Percentiles rank a stretch among this genome's conserved stretches.
These are phyloP conservation scores for Suhomyces bolitotheri DNA, from an alignment of 1,139 yeast genomes.

Conservation along the genomic window DNA sequence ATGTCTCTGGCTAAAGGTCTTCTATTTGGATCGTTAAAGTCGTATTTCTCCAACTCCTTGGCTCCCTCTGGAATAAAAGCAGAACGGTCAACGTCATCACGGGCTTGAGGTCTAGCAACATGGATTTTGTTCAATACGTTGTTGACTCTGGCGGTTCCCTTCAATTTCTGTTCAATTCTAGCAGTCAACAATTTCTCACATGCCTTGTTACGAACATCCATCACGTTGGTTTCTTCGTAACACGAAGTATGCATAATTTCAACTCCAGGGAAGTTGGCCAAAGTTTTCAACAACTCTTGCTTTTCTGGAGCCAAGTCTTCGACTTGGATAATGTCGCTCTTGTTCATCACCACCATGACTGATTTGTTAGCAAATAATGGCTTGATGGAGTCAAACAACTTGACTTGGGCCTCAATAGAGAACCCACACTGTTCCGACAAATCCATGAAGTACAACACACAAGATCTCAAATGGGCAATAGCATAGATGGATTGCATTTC, in stretches of 20 bases:
- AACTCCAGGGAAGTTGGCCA: constrained; percentile 70
- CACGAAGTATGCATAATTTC: constrained; percentile 94
- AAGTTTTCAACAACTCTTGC: constrained; percentile 66
- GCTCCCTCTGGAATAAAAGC: constrained; percentile 82
- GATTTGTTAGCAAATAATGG: constrained; percentile 96
- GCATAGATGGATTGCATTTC: constrained; percentile 99
- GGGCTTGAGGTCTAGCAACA: constrained; percentile 83
- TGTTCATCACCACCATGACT: constrained; percentile 92
- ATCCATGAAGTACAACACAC: constrained; percentile 97
- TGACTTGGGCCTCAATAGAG: constrained; percentile 95
- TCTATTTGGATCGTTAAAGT: constrained; percentile 78
- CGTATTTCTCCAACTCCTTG: constrained; percentile 61
- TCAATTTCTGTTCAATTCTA: constrained; percentile 94
- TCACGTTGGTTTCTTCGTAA: constrained; percentile 89
- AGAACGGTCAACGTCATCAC: constrained; percentile 82
- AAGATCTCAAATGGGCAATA: constrained; percentile 95
- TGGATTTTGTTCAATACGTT: constrained; percentile 93
- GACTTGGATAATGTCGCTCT: constrained; percentile 82
- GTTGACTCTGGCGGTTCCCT: constrained; percentile 86
- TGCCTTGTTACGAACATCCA: constrained; percentile 95
- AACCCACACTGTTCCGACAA: constrained; percentile 98
- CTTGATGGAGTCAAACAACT: constrained; percentile 92
- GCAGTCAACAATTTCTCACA: constrained; percentile 95
- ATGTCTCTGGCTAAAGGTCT: constrained; percentile 81
- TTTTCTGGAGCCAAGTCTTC: constrained; percentile 81